Base-by-base conservation (phyloP, 2,329 filamentous ascomycete genomes). In the Rhytidhysteron rufulum region DNA sequence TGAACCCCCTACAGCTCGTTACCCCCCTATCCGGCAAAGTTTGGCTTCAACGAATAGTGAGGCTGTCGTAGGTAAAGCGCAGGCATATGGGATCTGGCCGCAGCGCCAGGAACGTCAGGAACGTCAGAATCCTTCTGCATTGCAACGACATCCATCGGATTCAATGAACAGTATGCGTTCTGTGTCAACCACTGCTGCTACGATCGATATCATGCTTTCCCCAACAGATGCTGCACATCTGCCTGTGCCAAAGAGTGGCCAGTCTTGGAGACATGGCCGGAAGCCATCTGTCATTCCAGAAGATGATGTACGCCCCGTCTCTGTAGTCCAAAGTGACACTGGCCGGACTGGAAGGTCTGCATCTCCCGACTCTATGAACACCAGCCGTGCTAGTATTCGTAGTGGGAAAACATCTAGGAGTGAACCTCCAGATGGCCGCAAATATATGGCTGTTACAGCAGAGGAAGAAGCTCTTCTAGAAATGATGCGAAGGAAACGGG, bases 391-490 rank as follows among this genome's bases (percentile, higher is more conserved):
- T n/a, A n/a, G n/a, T n/a, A 36, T 58, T 19, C 52, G 44, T 27
- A 66, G 61, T 41, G 47, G 45, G 29, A 53, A 52, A 27, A 64
- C 62, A 1, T 60, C 63, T 8, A 48, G 44, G 8, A 64, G 61
- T 39, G 63, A 64, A 34, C 58, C 62, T 7, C 54, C 45, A 50
- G 53, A 57, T 16, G 45, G 51, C 19, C 61, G 55, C 29, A 67
- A 65, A 42, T 50, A 66, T 21, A 73, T 75, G 66, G 67, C 68
- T 21, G 71, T 75, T 13, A 73, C 71, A 2, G 63, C 70, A 39
- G 72, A 75, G 50, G 72, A 75, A 49, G 71, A 72, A 53, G 67
- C 68, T 18, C 50, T 75, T 11, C 47, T 75, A 25, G 71, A 73
- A 40, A 57, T 74, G 54, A 72, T 75, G 69, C 68, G 72, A 6